Percentiles rank a stretch among this genome's conserved stretches.
These are phyloP conservation scores for Primulina eburnea DNA, from an alignment of 257 asterid species.

Conservation along the genomic window DNA sequence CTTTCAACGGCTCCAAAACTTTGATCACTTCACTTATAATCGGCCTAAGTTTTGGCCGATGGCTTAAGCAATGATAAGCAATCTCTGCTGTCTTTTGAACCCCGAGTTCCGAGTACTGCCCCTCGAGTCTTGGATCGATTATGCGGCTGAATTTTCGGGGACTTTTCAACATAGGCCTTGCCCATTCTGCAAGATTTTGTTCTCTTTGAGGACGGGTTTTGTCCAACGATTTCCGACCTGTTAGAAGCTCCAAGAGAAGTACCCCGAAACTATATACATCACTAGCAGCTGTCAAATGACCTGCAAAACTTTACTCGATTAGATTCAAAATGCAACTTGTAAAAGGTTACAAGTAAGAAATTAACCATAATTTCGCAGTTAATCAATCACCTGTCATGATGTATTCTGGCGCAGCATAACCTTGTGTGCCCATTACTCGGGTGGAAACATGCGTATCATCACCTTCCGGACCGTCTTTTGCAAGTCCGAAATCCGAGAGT, in stretches of 20 bases:
- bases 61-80: slow-evolving; percentile 79
- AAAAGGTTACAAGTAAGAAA: too few relatives aligned
- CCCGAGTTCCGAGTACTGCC: slow-evolving; percentile 66
- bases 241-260: slow-evolving; percentile 63
- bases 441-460: slow-evolving; percentile 92
- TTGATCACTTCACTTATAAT: slow-evolving; percentile 51
- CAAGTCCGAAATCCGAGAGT: slow-evolving; percentile 89
- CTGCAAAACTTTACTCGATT: slow-evolving; percentile 29
- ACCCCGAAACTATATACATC: slow-evolving; percentile 93
- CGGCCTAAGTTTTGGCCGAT: slow-evolving; percentile 70
- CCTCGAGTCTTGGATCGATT: slow-evolving; percentile 83
- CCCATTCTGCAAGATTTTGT: slow-evolving; percentile 78
- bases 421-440: slow-evolving; percentile 90
- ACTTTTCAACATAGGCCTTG: slow-evolving; percentile 56
- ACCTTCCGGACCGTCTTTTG: slow-evolving; percentile 92
- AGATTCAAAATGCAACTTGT: too few relatives aligned
- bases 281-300: slow-evolving; percentile 86
- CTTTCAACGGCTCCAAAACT: slow-evolving; percentile 49
- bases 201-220: slow-evolving; percentile 66
- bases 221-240: slow-evolving; percentile 75
- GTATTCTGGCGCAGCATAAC: slow-evolving; percentile 93
- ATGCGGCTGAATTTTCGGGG: slow-evolving; percentile 61
- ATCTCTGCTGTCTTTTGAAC: slow-evolving; percentile 59
- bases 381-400: slow-evolving; percentile 69
- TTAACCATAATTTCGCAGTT: too few relatives aligned